Evolutionary conservation across 805 yeast species (phyloP).

Genomic region (Metschnikowia borealis): DNA sequence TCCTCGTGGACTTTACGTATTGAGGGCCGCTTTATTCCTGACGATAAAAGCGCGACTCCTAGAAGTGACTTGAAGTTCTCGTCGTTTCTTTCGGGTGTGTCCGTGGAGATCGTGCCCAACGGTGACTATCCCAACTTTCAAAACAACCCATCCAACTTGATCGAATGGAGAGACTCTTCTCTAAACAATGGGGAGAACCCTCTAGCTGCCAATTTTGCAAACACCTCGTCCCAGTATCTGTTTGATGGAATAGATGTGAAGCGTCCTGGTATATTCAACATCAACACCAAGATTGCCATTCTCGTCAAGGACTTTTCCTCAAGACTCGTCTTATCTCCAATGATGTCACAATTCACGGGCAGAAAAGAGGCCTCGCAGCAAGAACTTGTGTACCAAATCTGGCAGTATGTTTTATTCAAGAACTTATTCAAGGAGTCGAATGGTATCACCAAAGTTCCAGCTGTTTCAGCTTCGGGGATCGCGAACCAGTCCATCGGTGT

Average conservation of each 20-base stretch:
- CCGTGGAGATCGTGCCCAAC: constrained; percentile 63
- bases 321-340: constrained; percentile 59
- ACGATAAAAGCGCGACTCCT: constrained; percentile 6
- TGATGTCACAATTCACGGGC: constrained; percentile 68
- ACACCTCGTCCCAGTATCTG: constrained; percentile 19
- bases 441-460: constrained; percentile 32
- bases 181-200: constrained; percentile 16
- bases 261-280: constrained; percentile 58
- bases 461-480: constrained; percentile 29
- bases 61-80: constrained; percentile 15
- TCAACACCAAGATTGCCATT: constrained; percentile 68
- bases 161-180: constrained; percentile 87
- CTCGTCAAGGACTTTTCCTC: constrained; percentile 71
- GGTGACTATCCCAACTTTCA: constrained; percentile 36
- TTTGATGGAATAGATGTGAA: constrained; percentile 90
- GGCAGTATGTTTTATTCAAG: constrained; percentile 75
- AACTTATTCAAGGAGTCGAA: constrained; percentile 42
- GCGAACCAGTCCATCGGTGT: constrained; percentile 16
- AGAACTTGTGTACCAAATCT: constrained; percentile 71
- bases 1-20: constrained; percentile 81
- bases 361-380: constrained; percentile 78
- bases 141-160: constrained; percentile 38
- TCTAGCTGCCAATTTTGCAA: constrained; percentile 19
- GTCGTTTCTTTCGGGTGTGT: constrained; percentile 75
- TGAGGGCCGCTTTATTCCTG: constrained; percentile 73